Base-by-base conservation (phyloP, 2,329 filamentous ascomycete species). In the Diplodia sapinea region DNA sequence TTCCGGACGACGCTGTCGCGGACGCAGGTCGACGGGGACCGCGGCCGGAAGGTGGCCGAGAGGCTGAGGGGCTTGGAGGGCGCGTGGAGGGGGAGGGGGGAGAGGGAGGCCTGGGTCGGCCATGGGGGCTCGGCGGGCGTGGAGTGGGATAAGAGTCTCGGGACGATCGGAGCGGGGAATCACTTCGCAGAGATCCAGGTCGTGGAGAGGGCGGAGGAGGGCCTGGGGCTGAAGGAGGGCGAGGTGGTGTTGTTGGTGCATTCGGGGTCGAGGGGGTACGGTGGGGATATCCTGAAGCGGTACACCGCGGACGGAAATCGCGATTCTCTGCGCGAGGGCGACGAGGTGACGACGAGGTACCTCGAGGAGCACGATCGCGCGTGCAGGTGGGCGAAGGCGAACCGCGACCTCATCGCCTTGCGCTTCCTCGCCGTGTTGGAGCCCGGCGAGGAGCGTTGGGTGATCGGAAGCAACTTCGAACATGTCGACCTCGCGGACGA, bases 101-200 rank as follows among this genome's bases (percentile, higher is more conserved):
- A 74, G 15, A 71, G 77, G 15, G 72, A 74, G 38, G 33, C 66
- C 17, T 80, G 78, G 77, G 70, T 79, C 2, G 59, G 64, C 64
- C 70, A 72, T 43, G 68, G 66, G 0, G 49, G 66, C 2, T 70
- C 73, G 26, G 74, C 74, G 11, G 77, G 77, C 1, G 62, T 72
- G 64, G 68, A 76, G 59, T 79, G 75, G 75, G 77, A 79, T 67
- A 54, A 29, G 13, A 68, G 70, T 1, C 66, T 80, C 4, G 78
- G 79, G 3, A 80, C 78, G 3, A 79, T 80, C 61, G 77, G 78
- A 7, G 75, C 75, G 9, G 78, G 78, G 0, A 78, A 79, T 63
- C 77, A 80, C 63, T 79, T 80, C 47, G 78, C 76, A 29, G 78
- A 81, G 68, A 70, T 79, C 15, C 77, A 80, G 66, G 73, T 79